Conservation (phyloP, 495 filamentous ascomycete species). For the Daldinia grandis region DNA sequence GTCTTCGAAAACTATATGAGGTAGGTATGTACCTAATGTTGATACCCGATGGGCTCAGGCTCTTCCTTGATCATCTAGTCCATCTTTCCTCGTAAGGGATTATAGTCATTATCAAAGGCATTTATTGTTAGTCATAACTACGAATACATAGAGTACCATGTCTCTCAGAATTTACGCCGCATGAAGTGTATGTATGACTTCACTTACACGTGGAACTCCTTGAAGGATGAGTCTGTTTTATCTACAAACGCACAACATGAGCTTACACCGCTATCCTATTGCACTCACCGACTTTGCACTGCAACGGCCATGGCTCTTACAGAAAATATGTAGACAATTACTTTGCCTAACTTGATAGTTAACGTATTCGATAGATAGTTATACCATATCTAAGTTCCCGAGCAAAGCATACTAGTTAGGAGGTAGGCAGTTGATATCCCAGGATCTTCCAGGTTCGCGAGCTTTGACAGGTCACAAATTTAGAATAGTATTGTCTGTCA, state of each 20-base stretch:
- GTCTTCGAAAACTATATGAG: not conserved
- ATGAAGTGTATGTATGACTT: slow-evolving; percentile 32
- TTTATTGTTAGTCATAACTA: not conserved
- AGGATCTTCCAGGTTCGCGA: slow-evolving; percentile 28
- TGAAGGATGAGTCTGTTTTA: slow-evolving; percentile 18
- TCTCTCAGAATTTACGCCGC: slow-evolving; percentile 14
- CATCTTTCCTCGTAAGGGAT: slow-evolving; percentile 8
- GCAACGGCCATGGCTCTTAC: slow-evolving; percentile 7
- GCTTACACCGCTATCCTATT: slow-evolving; percentile 36
- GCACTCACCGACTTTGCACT: slow-evolving; percentile 34
- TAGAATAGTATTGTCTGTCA: slow-evolving; percentile 32
- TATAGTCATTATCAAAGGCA: not conserved
- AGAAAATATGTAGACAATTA: slow-evolving; percentile 2
- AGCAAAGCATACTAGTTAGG: not conserved
- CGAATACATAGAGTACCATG: not conserved
- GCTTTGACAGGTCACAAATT: slow-evolving; percentile 35
- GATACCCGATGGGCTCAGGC: slow-evolving; percentile 16
- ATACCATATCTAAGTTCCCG: slow-evolving; percentile 13
- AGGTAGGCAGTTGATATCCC: slow-evolving; percentile 15
- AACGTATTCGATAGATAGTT: not conserved
- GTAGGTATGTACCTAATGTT: not conserved
- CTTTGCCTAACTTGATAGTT: not conserved
- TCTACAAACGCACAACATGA: slow-evolving; percentile 1
- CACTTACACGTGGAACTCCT: slow-evolving; percentile 38
- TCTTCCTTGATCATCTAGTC: slow-evolving; percentile 3